Conservation (phyloP, 2,329 filamentous ascomycete genomes). For the Coniochaeta prunicola region DNA sequence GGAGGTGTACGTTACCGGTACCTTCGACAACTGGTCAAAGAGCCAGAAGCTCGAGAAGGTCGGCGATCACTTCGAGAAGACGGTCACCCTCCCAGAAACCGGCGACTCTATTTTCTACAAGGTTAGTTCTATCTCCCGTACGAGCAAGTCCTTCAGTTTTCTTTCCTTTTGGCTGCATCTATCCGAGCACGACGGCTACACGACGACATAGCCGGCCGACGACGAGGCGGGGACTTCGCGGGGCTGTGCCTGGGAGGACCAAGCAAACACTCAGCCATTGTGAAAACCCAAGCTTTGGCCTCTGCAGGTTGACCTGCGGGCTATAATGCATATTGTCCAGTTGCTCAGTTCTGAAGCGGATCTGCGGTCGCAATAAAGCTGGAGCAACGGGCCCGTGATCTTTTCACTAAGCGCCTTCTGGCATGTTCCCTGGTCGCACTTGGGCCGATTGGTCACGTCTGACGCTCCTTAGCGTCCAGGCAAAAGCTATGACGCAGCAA, state of each 20-base stretch:
- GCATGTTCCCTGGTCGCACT: not conserved
- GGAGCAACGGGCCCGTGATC: not conserved
- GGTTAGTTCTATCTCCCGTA: constrained; percentile 47
- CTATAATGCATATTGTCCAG: not conserved
- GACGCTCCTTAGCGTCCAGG: not conserved
- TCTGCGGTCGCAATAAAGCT: not conserved
- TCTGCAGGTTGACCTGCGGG: not conserved
- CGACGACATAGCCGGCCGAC: not conserved
- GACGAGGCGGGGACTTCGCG: not conserved
- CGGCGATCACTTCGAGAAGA: constrained; percentile 69
- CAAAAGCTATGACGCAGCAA: not conserved
- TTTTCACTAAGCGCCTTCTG: not conserved
- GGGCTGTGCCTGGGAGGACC: not conserved
- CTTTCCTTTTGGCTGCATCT: not conserved
- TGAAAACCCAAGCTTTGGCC: not conserved
- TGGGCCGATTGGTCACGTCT: not conserved
- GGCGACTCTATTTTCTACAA: constrained; percentile 85
- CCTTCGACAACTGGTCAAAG: constrained; percentile 91
- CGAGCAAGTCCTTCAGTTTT: constrained; percentile 4
- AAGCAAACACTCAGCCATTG: not conserved
- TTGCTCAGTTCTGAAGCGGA: not conserved
- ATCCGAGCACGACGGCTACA: not conserved
- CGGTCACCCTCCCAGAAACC: constrained; percentile 61
- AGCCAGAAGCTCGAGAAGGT: constrained; percentile 75
- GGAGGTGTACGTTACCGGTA: constrained; percentile 91